Evolutionary conservation across 805 yeast species (phyloP).

Genomic region (Novakomyces olei): DNA sequence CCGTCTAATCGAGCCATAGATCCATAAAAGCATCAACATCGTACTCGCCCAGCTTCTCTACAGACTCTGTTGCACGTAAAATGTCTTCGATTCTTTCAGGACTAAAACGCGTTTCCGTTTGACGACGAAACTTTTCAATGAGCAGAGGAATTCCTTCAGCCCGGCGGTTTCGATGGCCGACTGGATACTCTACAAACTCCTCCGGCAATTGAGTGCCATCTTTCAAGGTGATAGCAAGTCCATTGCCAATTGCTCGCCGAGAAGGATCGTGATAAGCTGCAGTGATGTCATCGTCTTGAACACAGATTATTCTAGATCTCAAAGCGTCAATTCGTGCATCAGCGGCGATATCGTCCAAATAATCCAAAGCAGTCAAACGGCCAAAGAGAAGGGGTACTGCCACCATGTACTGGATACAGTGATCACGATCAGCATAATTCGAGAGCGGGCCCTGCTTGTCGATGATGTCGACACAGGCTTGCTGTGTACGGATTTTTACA

Average conservation of each 20-base stretch:
- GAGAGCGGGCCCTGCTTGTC: slow-evolving; percentile 37
- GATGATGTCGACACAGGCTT: slow-evolving; percentile 37
- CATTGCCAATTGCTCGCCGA: slow-evolving; percentile 37
- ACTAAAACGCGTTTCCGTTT: too few species aligned
- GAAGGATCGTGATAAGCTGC: slow-evolving; percentile 33
- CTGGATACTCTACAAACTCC: slow-evolving; percentile 29
- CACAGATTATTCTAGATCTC: slow-evolving; percentile 33
- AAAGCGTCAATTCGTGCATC: slow-evolving; percentile 31
- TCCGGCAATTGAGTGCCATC: slow-evolving; percentile 34
- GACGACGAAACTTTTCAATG: slow-evolving; percentile 27
- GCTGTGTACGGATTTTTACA: slow-evolving; percentile 33
- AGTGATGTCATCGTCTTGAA: slow-evolving; percentile 27
- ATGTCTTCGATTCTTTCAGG: too few species aligned
- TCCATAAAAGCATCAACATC: too few species aligned
- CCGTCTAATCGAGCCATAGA: too few species aligned
- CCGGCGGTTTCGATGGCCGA: slow-evolving; percentile 37
- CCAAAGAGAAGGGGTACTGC: slow-evolving; percentile 36
- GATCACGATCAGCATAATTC: slow-evolving; percentile 45
- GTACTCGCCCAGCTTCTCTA: too few species aligned
- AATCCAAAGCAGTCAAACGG: slow-evolving; percentile 35
- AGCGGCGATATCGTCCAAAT: slow-evolving; percentile 28
- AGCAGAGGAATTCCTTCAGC: slow-evolving; percentile 37
- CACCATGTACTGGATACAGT: slow-evolving; percentile 42
- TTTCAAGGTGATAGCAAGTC: slow-evolving; percentile 26
- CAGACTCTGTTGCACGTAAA: too few species aligned